Conservation (phyloP, 202 grass and related monocot genomes). For the Schoenoplectus tabernaemontani region DNA sequence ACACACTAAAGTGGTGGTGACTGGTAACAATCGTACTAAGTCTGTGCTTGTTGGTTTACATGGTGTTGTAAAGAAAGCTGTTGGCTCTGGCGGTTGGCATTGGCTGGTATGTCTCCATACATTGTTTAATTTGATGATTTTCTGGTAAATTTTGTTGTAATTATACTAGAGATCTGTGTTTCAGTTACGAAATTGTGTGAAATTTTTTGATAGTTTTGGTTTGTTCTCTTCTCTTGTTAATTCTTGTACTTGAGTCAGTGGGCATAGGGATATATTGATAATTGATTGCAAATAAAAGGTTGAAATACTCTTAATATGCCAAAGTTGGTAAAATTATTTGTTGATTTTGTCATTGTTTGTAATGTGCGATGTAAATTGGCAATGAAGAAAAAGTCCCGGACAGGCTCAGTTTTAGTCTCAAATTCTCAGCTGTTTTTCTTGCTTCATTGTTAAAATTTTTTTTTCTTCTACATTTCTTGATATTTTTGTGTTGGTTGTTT, state of each 20-base stretch:
- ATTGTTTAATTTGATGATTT: background rate
- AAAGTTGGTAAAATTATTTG: background rate
- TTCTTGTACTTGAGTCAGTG: background rate
- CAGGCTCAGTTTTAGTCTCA: background rate
- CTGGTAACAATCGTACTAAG: slow-evolving; percentile 72
- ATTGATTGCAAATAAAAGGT: background rate
- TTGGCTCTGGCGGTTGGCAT: slow-evolving; percentile 67
- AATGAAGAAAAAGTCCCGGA: background rate
- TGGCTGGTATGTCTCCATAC: slow-evolving; percentile 43
- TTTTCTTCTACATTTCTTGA: too few relatives aligned
- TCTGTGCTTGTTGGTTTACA: slow-evolving; percentile 62
- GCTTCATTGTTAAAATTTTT: too few relatives aligned
- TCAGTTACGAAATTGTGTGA: background rate
- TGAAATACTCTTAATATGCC: background rate
- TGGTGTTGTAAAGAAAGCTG: slow-evolving; percentile 70
- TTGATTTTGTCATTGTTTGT: background rate
- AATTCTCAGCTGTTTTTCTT: too few relatives aligned
- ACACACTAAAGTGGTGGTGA: slow-evolving; percentile 78
- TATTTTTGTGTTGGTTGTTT: too few relatives aligned
- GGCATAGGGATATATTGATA: background rate
- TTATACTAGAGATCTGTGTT: background rate
- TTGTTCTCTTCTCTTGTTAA: background rate
- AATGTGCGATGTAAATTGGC: background rate
- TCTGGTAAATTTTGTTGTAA: slow-evolving; percentile 8
- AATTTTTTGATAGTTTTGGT: background rate